Evolutionary conservation across 2,329 filamentous ascomycete genomes (phyloP), one percentile per base, ranked within the genome.

Genomic region (Penicillium sp.): DNA sequence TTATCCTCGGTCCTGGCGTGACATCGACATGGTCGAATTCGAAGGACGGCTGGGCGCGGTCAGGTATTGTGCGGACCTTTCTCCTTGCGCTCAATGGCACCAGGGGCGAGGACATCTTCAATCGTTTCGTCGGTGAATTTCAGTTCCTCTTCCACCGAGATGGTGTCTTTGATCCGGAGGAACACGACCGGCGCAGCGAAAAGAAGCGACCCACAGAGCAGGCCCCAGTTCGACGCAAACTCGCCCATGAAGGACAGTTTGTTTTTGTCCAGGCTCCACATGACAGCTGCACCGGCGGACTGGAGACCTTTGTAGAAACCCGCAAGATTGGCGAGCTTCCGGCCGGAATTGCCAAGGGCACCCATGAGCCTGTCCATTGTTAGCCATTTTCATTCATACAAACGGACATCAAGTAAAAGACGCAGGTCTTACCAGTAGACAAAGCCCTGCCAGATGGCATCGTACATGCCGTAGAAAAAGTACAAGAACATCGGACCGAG

Each of bases 291-390:
- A 48, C 85, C 86, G 12, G 84, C 85, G 4, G 84, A 88, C 63
- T 93, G 86, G 46, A 93, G 82, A 39, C 82, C 82, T 69, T 90
- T 90, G 76, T 90, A 90, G 71, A 84, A 88, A 42, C 85, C 88
- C 23, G 86, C 84, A 53, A 89, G 80, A 70, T 95, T 94, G 67
- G 89, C 88, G 13, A 88, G 79, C 64, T 86, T 89, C 61, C 89
- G 85, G 44, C 85, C 80, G 43, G 89, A 93, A 77, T 95, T 95
- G 58, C 85, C 88, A 34, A 95, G 73, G 5, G 88, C 77, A 35
- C 89, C 89, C 83, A 95, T 94, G 70, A 83, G 85, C 81, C 80
- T 83, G n/a, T n/a, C n/a, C n/a, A n/a, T n/a, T n/a, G n/a, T n/a
- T n/a, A n/a, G n/a, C n/a, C n/a, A n/a, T n/a, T n/a, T n/a, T n/a